phyloP scores from a whole-genome alignment of 2,329 filamentous ascomycete species.

The Peltaster fructicola region DNA sequence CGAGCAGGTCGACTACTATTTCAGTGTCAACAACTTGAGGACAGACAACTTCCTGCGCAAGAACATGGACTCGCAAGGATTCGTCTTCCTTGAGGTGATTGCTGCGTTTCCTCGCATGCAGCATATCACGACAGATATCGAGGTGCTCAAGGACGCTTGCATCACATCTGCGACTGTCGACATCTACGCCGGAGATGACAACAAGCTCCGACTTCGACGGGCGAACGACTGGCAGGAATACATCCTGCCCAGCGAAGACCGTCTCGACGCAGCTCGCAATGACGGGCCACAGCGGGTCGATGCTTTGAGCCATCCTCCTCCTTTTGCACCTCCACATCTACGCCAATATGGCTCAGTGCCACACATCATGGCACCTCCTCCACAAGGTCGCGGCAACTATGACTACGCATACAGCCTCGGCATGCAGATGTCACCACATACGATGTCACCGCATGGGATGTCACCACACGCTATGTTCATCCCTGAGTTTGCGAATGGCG shows the following conservation, averaged over 20 bases:
- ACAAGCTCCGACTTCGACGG: constrained; percentile 59
- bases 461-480: constrained; percentile 10
- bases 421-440: too few species aligned
- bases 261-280: constrained; percentile 56
- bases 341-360: not conserved
- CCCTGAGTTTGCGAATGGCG: constrained; percentile 10
- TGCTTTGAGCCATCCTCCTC: too few species aligned
- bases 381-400: constrained; percentile 1
- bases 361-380: constrained; percentile 1
- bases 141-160: constrained; percentile 58
- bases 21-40: constrained; percentile 86
- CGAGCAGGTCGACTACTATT: constrained; percentile 69
- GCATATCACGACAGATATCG: constrained; percentile 51
- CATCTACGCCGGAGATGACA: constrained; percentile 56
- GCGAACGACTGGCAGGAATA: constrained; percentile 65
- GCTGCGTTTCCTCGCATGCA: constrained; percentile 75
- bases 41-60: constrained; percentile 79
- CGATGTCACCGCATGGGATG: constrained; percentile 12
- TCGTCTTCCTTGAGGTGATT: constrained; percentile 64
- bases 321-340: constrained; percentile 1
- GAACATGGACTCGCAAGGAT: constrained; percentile 91
- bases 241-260: constrained; percentile 52
- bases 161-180: constrained; percentile 57
- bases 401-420: too few species aligned
- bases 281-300: constrained; percentile 38